Evolutionary conservation across 139 green algal genomes (phyloP), one percentile per base, ranked within the genome.

Genomic region (Pseudopediastrum boryanum): DNA sequence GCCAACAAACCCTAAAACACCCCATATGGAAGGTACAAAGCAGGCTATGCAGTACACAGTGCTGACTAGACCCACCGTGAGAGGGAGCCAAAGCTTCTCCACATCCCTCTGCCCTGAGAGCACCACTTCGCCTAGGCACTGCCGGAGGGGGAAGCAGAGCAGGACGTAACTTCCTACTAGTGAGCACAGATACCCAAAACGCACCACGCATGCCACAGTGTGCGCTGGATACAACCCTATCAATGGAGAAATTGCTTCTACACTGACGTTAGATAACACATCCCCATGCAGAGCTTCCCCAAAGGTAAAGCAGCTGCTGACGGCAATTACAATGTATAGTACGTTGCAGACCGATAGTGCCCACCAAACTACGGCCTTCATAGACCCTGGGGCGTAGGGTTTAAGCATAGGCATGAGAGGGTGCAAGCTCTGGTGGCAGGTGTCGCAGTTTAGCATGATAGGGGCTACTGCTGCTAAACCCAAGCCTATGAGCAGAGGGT

Each of bases 11-110:
- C 54, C 56, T 16, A 83, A 35, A 0, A 67, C 77, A 42, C 54
- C 54, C 66, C 66, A 83, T 2, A 83, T 83, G 27, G 66, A 73
- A 2, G 77, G 66, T 58, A 83, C 25, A 16, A 67, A 83, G 31
- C 51, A 71, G 1, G 31, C 66, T 2, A 77, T 65, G 31, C 29
- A 38, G 44, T 71, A 77, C 1, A 50, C 42, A 33, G 27, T 46
- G 27, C 33, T 67, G 4, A 83, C 54, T n/a, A 83, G 54, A 27
- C 29, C 19, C 19, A 41, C 31, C 13, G 67, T 83, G 4, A 71
- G 35, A 3, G 38, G 6, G 2, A 31, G 43, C 67, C 66, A 83
- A 33, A 71, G 44, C 27, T 48, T 6, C 31, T 42, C 21, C 27
- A 72, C 46, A 23, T 43, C 51, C 16, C 21, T 12, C 42, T 77